A percentile compares a stretch with the other conserved stretches of the same genome.
These are phyloP conservation scores for Marasmius fiardii DNA, from an alignment of 1,284 basidiomycete species.

Conservation along the genomic window DNA sequence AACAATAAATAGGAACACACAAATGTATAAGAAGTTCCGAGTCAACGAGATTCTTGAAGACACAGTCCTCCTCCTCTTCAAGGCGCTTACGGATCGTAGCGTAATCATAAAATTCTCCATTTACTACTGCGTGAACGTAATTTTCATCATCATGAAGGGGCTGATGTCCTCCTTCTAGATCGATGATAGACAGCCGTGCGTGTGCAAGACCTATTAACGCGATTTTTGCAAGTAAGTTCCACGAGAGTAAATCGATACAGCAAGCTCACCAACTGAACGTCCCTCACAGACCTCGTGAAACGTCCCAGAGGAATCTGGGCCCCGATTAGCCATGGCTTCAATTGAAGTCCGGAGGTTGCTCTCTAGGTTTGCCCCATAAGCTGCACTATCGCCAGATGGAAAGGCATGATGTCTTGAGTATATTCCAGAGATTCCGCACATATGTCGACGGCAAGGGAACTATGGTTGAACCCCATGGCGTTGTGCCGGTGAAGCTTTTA, in stretches of 20 bases:
- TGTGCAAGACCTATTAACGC: slow-evolving; percentile 16
- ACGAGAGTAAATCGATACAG: neutral
- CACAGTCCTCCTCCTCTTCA: slow-evolving; percentile 13
- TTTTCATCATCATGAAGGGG: slow-evolving; percentile 18
- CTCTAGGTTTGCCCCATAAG: neutral
- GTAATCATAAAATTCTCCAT: slow-evolving; percentile 22
- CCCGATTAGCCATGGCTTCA: slow-evolving; percentile 4
- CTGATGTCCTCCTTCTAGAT: slow-evolving; percentile 20
- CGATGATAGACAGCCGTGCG: slow-evolving; percentile 20
- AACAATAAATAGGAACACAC: slow-evolving; percentile 3
- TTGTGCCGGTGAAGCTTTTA: too few species aligned
- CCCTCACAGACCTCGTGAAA: neutral
- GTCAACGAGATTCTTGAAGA: slow-evolving; percentile 18
- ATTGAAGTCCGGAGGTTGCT: neutral
- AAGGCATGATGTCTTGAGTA: neutral
- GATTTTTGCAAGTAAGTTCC: neutral
- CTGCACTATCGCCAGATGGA: neutral
- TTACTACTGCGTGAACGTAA: slow-evolving; percentile 18
- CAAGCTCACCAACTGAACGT: slow-evolving; percentile 5
- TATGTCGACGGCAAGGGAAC: neutral
- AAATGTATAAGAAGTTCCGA: slow-evolving; percentile 17
- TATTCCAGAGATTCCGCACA: slow-evolving; percentile 2
- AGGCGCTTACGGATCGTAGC: slow-evolving; percentile 17
- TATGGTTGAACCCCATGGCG: too few species aligned
- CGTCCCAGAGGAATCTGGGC: slow-evolving; percentile 7